Evolutionary conservation across 164 flowering plant genomes (phyloP).

Genomic region (Dillenia turbinata): DNA sequence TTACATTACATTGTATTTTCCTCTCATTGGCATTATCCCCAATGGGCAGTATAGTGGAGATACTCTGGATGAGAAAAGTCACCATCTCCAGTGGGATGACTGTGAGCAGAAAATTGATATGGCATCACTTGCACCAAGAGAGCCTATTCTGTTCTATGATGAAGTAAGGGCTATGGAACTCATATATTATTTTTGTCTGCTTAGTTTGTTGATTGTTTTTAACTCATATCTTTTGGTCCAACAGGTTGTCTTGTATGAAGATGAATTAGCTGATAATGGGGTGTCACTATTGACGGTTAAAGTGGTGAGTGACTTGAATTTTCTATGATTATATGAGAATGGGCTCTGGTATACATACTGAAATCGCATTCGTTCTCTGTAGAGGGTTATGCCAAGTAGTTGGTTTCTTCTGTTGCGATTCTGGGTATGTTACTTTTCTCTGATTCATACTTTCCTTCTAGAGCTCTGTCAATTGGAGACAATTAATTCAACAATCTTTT

Average conservation of each 20-base stretch:
- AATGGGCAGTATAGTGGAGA: slow-evolving; percentile 26
- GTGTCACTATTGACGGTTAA: slow-evolving; percentile 90
- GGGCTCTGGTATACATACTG: neutral
- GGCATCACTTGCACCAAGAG: slow-evolving; percentile 71
- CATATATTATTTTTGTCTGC: slow-evolving; percentile 3
- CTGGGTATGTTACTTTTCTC: slow-evolving; percentile 66
- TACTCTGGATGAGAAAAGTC: slow-evolving; percentile 20
- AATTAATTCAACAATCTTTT: neutral
- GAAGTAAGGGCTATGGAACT: slow-evolving; percentile 47
- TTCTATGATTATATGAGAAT: neutral
- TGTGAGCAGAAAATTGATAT: slow-evolving; percentile 69
- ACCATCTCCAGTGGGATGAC: slow-evolving; percentile 66
- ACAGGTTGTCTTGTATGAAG: slow-evolving; percentile 93
- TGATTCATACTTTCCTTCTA: neutral
- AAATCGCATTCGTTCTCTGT: slow-evolving; percentile 12
- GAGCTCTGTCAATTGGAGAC: no score
- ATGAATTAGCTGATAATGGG: slow-evolving; percentile 94
- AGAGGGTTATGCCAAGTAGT: slow-evolving; percentile 97
- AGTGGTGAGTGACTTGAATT: slow-evolving; percentile 56
- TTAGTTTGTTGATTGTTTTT: slow-evolving; percentile 1
- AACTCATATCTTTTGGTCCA: slow-evolving; percentile 7
- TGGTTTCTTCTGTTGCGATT: slow-evolving; percentile 98
- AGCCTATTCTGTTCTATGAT: slow-evolving; percentile 96
- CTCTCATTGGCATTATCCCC: no score
- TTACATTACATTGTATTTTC: no score